phyloP scores from a whole-genome alignment of 106 monocot genomes.

The Agapanthus africanus region DNA sequence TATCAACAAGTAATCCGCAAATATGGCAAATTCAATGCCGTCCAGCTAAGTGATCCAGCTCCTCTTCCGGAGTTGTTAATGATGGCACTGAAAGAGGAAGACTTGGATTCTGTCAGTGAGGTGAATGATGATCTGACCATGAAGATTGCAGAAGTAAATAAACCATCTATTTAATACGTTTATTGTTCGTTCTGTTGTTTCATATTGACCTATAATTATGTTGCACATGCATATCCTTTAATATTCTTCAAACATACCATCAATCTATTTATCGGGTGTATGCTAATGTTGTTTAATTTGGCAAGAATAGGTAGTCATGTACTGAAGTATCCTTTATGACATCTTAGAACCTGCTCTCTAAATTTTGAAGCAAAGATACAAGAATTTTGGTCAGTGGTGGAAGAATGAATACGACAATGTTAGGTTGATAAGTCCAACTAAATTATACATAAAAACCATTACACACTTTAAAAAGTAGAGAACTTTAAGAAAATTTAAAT shows the following conservation, averaged over 20 bases:
- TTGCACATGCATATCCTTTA: too few relatives aligned
- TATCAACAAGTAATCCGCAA: constrained; percentile 85
- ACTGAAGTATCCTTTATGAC: not conserved
- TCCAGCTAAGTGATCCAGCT: constrained; percentile 92
- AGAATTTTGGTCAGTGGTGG: too few relatives aligned
- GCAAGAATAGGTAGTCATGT: not conserved
- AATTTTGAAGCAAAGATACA: constrained; percentile 4
- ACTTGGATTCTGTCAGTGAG: constrained; percentile 34
- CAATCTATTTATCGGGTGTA: not conserved
- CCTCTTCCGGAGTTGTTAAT: constrained; percentile 69
- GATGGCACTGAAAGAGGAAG: constrained; percentile 85
- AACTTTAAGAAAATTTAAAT: too few relatives aligned
- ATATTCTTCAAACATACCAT: not conserved
- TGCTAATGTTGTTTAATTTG: not conserved
- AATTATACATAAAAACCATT: too few relatives aligned
- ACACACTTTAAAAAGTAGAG: too few relatives aligned
- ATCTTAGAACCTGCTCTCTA: not conserved
- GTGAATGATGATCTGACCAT: constrained; percentile 47
- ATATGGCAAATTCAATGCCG: constrained; percentile 90
- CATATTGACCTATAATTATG: not conserved
- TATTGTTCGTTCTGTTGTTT: not conserved
- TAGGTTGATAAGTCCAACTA: too few relatives aligned
- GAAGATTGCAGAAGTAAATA: constrained; percentile 69
- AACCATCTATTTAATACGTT: not conserved
- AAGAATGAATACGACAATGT: too few relatives aligned